Conservation (phyloP, 1,284 basidiomycete genomes). For the Anthracocystis panici-leucophaei region DNA sequence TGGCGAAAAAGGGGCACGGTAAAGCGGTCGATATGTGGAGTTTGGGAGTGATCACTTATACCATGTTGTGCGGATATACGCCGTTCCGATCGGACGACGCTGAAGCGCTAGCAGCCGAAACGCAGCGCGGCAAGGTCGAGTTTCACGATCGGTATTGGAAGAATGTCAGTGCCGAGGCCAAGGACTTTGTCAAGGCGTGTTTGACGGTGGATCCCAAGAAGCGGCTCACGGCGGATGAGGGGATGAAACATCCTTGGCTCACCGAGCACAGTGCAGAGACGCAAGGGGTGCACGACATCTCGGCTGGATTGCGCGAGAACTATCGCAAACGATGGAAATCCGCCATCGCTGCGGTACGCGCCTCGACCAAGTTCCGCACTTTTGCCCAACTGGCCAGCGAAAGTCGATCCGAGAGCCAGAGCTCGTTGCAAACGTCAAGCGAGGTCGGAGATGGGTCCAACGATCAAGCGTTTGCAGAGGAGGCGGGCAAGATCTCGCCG, state of each 20-base stretch:
- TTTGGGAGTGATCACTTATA: conserved; percentile 90
- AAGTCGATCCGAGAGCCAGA: conserved; percentile 20
- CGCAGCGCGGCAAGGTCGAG: conserved; percentile 82
- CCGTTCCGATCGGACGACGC: conserved; percentile 90
- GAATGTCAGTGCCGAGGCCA: conserved; percentile 83
- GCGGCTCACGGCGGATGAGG: conserved; percentile 81
- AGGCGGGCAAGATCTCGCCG: conserved; percentile 38
- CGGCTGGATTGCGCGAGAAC: conserved; percentile 68
- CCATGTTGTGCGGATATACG: conserved; percentile 69
- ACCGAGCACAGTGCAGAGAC: conserved; percentile 43
- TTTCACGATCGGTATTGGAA: conserved; percentile 91
- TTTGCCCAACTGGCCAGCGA: conserved; percentile 54
- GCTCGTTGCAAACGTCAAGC: conserved; percentile 10
- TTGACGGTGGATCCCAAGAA: conserved; percentile 80
- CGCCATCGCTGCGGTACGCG: conserved; percentile 67
- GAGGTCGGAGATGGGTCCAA: neutral
- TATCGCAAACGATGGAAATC: conserved; percentile 67
- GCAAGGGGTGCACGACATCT: conserved; percentile 58
- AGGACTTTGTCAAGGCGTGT: conserved; percentile 82
- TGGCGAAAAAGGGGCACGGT: conserved; percentile 84
- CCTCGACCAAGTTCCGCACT: conserved; percentile 64
- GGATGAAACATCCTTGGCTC: conserved; percentile 75
- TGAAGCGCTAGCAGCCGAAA: conserved; percentile 82
- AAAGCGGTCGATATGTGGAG: conserved; percentile 95
- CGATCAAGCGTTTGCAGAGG: conserved; percentile 10